Evolutionary conservation across 129 eudicot genomes (phyloP), one percentile per base, ranked within the genome.

Genomic region (Pulicaria dysenterica): DNA sequence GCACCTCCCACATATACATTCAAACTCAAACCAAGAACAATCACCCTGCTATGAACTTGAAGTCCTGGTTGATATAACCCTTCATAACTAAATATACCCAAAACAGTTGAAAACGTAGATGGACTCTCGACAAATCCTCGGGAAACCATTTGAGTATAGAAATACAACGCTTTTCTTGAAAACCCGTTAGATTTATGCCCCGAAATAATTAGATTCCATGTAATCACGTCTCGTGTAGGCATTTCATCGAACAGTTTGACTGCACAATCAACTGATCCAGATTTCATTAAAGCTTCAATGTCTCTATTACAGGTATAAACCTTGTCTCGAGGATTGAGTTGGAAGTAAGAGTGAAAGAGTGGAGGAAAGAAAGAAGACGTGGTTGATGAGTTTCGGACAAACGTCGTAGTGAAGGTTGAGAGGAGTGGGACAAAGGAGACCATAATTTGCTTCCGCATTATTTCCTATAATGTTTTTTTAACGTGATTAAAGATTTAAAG

Each of bases 201-300:
- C 3, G 90, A 86, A 79, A 91, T 86, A 31, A 91, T 42, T 15
- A 75, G 76, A 79, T 91, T 91, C 91, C 93, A 91, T 38, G 96
- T 82, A 19, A 91, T 75, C 14, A 73, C 80, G 80, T 91, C 97
- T 19, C 90, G 75, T 49, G 61, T 41, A 39, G 80, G 77, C 88
- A 88, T 88, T 89, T 79, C 85, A 55, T 92, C 93, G 74, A 92
- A 89, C 96, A 86, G 70, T 40, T 83, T 34, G 79, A 43, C 86
- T 67, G 96, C 97, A 60, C 6, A 19, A 14, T 60, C 45, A 41
- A 85, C 45, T 60, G 82, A 84, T 2, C 91, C 91, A 5, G 67
- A 72, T 48, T 86, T 83, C 40, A 88, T 15, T 7, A 67, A 72
- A 11, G 17, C 1, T 63, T 79, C 72, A 4, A 92, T 70, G 67